A percentile compares a stretch with the other conserved stretches of the same genome.
Conservation (phyloP, 108 stramenopile genomes). For the Pelagomonas calceolata region DNA sequence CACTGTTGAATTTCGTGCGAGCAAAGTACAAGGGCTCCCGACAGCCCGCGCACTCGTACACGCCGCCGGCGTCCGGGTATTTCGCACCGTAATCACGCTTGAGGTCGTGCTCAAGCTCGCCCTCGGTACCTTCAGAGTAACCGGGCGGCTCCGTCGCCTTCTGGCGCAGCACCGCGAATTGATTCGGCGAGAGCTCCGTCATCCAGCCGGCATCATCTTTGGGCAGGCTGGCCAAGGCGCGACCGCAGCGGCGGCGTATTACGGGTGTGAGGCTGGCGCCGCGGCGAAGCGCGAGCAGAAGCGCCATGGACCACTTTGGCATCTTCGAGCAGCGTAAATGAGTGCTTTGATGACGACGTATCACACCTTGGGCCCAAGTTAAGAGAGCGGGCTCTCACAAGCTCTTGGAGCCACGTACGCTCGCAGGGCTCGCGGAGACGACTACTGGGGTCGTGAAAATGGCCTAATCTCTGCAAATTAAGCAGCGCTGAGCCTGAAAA, state of each 20-base stretch:
- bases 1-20: not conserved
- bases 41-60: conserved; percentile 10
- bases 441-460: too few relatives aligned
- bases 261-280: too few relatives aligned
- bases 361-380: too few relatives aligned
- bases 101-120: conserved; percentile 9
- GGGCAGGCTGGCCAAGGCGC: conserved; percentile 1
- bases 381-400: too few relatives aligned
- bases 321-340: too few relatives aligned
- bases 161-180: conserved; percentile 6
- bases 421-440: too few relatives aligned
- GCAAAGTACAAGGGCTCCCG: not conserved
- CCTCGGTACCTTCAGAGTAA: conserved; percentile 2
- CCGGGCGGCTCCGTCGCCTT: conserved; percentile 14
- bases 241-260: not conserved
- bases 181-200: not conserved
- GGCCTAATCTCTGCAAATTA: too few relatives aligned
- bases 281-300: too few relatives aligned
- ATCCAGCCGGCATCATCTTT: conserved; percentile 1
- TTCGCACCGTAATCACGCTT: conserved; percentile 3
- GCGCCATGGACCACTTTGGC: too few relatives aligned
- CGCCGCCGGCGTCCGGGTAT: conserved; percentile 2
- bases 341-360: too few relatives aligned
- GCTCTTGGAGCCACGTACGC: too few relatives aligned
- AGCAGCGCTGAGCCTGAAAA: too few relatives aligned